Base-by-base conservation (phyloP, 2,329 filamentous ascomycete genomes). In the Aspergillus texensis region DNA sequence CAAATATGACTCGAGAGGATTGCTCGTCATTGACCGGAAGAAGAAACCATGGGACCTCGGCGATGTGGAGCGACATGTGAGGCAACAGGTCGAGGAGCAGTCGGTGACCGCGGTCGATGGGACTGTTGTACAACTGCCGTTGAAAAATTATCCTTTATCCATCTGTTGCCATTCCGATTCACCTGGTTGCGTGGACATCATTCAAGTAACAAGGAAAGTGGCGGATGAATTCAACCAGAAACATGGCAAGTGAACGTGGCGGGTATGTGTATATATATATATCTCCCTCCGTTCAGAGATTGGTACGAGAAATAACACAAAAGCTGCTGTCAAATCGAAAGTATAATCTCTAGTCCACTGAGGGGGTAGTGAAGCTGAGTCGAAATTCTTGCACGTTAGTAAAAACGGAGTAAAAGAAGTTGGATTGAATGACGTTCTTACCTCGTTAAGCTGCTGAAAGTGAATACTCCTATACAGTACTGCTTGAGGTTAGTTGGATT, bases 21-120 rank as follows among this genome's bases (percentile, higher is more conserved):
- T 78, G 61, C 72, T 86, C 45, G 81, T 86, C 2, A 86, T 86
- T 70, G 85, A 86, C 66, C 79, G 86, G 36, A 86, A 86, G 77
- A 88, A 87, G 77, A 85, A 86, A 78, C 74, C 79, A 1, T 81
- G 79, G 77, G 71, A 76, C 28, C 60, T 73, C 0, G 74, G 75
- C 8, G 79, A 81, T 43, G 77, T 81, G 16, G 75, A 75, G 71
- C 76, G 71, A 50, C 79, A 80, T 60, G 77, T 82, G 6, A 65
- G 71, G n/a, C 75, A 80, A 65, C 80, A 82, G 68, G 65, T 82
- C 9, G 75, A 78, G 48, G 75, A 78, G 6, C 74, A 77, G 53
- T 77, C 76, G 2, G 80, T 81, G 11, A 81, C 76, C 1, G 78
- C 79, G 6, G 74, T 77, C 5, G 79, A 81, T 61, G 81, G 80